A percentile compares a stretch with the other conserved stretches of the same genome.
These are phyloP conservation scores for Russula sp. DNA, from an alignment of 768 basidiomycete genomes.

Conservation along the genomic window DNA sequence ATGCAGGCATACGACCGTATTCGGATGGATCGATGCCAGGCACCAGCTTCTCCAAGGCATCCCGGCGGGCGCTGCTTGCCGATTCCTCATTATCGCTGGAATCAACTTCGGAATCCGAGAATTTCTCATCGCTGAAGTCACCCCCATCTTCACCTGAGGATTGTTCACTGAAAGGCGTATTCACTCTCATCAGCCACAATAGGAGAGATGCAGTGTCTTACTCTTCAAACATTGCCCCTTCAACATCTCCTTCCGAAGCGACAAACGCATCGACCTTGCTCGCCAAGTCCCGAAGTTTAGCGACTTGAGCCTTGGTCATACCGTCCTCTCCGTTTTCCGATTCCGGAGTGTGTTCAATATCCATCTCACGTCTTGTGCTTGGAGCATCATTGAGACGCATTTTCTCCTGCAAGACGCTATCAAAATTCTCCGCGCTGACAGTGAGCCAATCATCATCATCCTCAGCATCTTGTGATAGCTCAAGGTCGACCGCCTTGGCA, in stretches of 20 bases:
- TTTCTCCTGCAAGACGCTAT: slow-evolving; percentile 60
- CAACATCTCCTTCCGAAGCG: slow-evolving; percentile 81
- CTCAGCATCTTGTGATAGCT: slow-evolving; percentile 45
- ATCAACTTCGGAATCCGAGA: slow-evolving; percentile 37
- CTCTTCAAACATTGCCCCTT: slow-evolving; percentile 91
- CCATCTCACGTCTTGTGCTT: slow-evolving; percentile 43
- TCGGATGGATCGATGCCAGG: slow-evolving; percentile 75
- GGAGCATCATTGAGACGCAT: slow-evolving; percentile 28
- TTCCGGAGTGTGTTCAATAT: slow-evolving; percentile 42
- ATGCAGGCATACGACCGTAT: slow-evolving; percentile 84
- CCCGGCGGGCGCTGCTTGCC: slow-evolving; percentile 47
- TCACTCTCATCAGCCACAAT: background rate
- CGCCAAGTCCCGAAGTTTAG: slow-evolving; percentile 71
- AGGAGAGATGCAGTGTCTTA: slow-evolving; percentile 41
- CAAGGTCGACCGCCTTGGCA: slow-evolving; percentile 39
- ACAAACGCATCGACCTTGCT: slow-evolving; percentile 87
- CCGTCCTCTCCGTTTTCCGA: slow-evolving; percentile 46
- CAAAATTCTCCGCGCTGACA: slow-evolving; percentile 71
- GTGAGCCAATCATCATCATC: slow-evolving; percentile 86
- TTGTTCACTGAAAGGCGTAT: slow-evolving; percentile 47
- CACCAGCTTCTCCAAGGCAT: slow-evolving; percentile 77
- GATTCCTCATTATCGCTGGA: slow-evolving; percentile 31
- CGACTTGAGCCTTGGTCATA: slow-evolving; percentile 61
- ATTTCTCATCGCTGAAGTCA: slow-evolving; percentile 44
- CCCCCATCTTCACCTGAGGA: slow-evolving; percentile 44